Evolutionary conservation across 768 basidiomycete species (phyloP).

Genomic region (Tubosaeta sp.): DNA sequence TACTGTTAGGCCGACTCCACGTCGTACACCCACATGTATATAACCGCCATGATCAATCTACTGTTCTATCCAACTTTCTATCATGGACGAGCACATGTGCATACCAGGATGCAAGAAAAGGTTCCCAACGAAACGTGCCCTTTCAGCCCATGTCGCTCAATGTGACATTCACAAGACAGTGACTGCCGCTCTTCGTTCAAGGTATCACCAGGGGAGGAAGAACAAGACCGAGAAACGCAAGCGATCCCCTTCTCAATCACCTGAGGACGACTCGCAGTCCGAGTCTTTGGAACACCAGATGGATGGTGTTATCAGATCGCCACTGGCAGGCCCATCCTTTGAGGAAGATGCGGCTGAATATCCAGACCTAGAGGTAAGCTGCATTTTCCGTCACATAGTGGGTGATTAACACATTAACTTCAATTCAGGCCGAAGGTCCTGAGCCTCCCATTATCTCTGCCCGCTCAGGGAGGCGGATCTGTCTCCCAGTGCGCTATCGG

Average conservation of each 20-base stretch:
- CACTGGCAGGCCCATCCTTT: too few species aligned
- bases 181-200: neutral
- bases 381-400: too few species aligned
- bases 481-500: neutral
- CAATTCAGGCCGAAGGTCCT: neutral
- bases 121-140: neutral
- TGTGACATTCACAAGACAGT: neutral
- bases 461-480: slow-evolving; percentile 1
- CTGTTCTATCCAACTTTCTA: neutral
- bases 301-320: too few species aligned
- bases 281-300: too few species aligned
- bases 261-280: neutral
- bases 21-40: neutral
- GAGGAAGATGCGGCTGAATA: too few species aligned
- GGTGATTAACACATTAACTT: too few species aligned
- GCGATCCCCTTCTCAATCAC: neutral
- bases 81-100: neutral
- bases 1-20: too few species aligned
- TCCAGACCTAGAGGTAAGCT: too few species aligned
- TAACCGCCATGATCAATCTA: neutral
- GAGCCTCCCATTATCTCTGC: neutral
- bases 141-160: neutral
- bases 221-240: neutral
- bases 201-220: neutral
- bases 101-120: neutral